phyloP scores from a whole-genome alignment of 2,329 filamentous ascomycete species.

The Fusarium tanahbumbuense region DNA sequence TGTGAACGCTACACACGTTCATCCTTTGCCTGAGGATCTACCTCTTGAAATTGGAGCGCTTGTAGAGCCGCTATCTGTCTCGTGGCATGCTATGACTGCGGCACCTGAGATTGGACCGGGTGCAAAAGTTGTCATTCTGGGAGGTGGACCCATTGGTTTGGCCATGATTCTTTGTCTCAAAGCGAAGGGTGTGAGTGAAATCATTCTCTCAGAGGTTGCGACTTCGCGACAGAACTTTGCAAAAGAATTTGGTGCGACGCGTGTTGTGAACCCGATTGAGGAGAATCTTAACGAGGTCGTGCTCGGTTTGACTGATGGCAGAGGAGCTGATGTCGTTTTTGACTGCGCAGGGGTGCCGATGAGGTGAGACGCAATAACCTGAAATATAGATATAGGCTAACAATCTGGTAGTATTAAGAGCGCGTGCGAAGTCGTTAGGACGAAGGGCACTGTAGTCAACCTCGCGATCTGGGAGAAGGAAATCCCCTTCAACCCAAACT shows the following conservation, averaged over 20 bases:
- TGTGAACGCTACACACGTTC: slow-evolving; percentile 60
- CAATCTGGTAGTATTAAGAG: slow-evolving; percentile 31
- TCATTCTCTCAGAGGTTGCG: slow-evolving; percentile 61
- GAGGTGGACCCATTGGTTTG: slow-evolving; percentile 62
- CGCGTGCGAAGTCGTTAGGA: slow-evolving; percentile 61
- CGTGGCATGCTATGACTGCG: slow-evolving; percentile 58
- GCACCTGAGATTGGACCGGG: slow-evolving; percentile 55
- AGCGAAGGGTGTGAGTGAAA: slow-evolving; percentile 59
- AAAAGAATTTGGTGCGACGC: slow-evolving; percentile 57
- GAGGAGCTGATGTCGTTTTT: slow-evolving; percentile 69
- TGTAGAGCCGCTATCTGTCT: slow-evolving; percentile 64
- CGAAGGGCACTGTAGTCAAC: slow-evolving; percentile 69
- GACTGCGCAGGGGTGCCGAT: slow-evolving; percentile 68
- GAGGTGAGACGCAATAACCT: slow-evolving; percentile 9
- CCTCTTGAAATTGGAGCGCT: slow-evolving; percentile 63
- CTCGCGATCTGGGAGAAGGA: slow-evolving; percentile 71
- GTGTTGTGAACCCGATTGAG: slow-evolving; percentile 54
- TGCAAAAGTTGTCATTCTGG: slow-evolving; percentile 60
- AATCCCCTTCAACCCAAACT: slow-evolving; percentile 45
- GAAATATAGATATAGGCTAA: not conserved
- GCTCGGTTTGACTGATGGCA: slow-evolving; percentile 59
- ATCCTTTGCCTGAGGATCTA: slow-evolving; percentile 63
- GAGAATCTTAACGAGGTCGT: slow-evolving; percentile 61
- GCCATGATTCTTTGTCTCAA: slow-evolving; percentile 60
- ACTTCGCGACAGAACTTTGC: slow-evolving; percentile 57